A percentile compares a stretch with the other conserved stretches of the same genome.
phyloP scores from a whole-genome alignment of 306 rosid genomes.

The Cyclanthera cordifolia region DNA sequence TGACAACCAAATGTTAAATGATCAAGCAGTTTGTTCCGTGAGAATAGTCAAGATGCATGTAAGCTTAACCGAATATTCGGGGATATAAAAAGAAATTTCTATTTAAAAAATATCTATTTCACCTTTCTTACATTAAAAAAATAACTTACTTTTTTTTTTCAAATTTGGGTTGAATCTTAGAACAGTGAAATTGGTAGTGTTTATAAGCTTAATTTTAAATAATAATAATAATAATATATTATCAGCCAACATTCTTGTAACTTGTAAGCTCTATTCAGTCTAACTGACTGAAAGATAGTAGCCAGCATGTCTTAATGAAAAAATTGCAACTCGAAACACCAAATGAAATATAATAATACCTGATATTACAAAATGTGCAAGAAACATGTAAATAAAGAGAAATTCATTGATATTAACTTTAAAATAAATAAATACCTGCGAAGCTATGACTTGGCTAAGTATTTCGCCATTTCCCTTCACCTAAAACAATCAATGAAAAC shows the following conservation, averaged over 20 bases:
- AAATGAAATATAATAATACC: neutral
- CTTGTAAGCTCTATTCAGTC: neutral
- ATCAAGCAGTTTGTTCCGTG: too few species aligned
- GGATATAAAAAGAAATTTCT: too few species aligned
- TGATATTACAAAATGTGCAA: neutral
- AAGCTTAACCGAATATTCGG: too few species aligned
- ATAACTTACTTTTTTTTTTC: too few species aligned
- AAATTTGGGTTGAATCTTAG: too few species aligned
- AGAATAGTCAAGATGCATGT: too few species aligned
- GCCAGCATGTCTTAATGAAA: neutral
- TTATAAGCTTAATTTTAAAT: too few species aligned
- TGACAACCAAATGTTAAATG: too few species aligned
- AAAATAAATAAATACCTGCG: slow-evolving; percentile 47
- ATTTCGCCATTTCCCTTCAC: slow-evolving; percentile 79
- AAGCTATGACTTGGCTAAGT: slow-evolving; percentile 79
- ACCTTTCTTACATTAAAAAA: too few species aligned
- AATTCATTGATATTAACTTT: neutral
- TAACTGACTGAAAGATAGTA: neutral
- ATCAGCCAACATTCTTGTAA: neutral
- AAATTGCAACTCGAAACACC: neutral
- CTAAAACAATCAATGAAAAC: slow-evolving; percentile 20
- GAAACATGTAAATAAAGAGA: neutral
- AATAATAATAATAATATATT: too few species aligned
- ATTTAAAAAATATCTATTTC: too few species aligned
- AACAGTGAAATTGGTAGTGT: too few species aligned